Evolutionary conservation across 2,329 filamentous ascomycete genomes (phyloP), one percentile per base, ranked within the genome.

Genomic region (Sporothrix sp.): DNA sequence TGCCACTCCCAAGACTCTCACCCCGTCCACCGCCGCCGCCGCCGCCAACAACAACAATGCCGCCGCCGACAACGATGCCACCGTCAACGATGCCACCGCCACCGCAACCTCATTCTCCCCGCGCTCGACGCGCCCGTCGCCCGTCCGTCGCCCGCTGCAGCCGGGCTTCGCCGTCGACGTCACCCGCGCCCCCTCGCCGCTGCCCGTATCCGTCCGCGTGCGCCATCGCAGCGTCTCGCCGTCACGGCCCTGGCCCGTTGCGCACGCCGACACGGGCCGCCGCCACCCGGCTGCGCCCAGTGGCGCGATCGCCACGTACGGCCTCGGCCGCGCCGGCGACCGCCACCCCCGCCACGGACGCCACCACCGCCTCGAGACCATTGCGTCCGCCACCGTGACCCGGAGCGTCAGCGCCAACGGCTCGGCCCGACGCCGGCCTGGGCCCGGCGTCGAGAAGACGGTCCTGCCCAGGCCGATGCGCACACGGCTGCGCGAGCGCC

Each of bases 341-440:
- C 47, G 37, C 28, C 21, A 37, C 46, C 27, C 36, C 8, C 33
- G 33, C 25, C 21, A 32, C 13, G 25, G 36, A n/a, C 16, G 27
- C 13, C 36, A 16, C 27, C 36, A 48, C 46, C 44, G 33, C 10
- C 33, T 47, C 21, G 23, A 25, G 7, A 20, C 23, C 11, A 10
- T 30, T 14, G 20, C 20, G 7, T 35, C 43, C 3, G 9, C 42
- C 20, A 20, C 44, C n/a, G 42, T 40, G 40, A 35, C 50, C 54
- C 30, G 51, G 53, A 39, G 62, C 66, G 23, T 48, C 61, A 64
- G 56, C 66, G 67, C 57, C 60, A 66, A 57, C 65, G 64, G 61
- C 20, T n/a, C 7, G 25, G 35, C 54, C 58, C 61, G 54, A 18
- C 57, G 59, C 56, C 62, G 65, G 51, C 66, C 66, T 44, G 53